Evolutionary conservation across 352 stramenopile genomes (phyloP), one percentile per base, ranked within the genome.

Genomic region (Pythium scleroteichum): DNA sequence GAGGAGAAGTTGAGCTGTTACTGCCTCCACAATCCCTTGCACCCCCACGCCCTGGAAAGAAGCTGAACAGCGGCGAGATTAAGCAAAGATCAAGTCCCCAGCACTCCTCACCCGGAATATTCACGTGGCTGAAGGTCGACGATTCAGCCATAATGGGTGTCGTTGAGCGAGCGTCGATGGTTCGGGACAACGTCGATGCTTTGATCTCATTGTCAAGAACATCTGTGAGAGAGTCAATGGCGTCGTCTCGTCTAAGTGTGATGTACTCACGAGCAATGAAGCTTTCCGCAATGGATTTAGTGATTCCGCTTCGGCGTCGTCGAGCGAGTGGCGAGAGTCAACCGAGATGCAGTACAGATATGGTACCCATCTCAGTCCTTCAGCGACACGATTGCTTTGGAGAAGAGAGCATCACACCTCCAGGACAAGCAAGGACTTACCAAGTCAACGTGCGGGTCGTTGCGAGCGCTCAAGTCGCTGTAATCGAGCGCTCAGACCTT

Each of bases 361-460:
- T 62, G 14, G 73, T 82, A 24, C 73, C 81, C 2, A 77, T 90
- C 20, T 71, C 69, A 0, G 62, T 90, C 9, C 48, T 88, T 8
- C 78, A 82, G 22, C 62, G 69, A 23, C 68, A 79, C 44, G 74
- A 87, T 26, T 85, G 71, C 46, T 88, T 90, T 26, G 80, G 80
- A 12, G 72, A 86, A 55, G 80, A 90, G 39, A 85, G 80, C 53
- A 59, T 90, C 39, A 40, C 66, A 2, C 53, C 59, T 4, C 16
- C 32, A 14, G 41, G 55, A 0, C 17, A 9, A 16, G 50, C 53
- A 10, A 42, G 63, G 8, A 65, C 55, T 1, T 87, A 82, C 42
- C 72, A 86, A 44, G 57, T 85, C 4, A 87, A 71, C 12, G 69
- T 89, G 13, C 77, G 79, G 0, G 75, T 81, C 7, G 73, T 87